Evolutionary conservation across 176 grass and related monocot genomes (phyloP).

Genomic region (Avena insularis): DNA sequence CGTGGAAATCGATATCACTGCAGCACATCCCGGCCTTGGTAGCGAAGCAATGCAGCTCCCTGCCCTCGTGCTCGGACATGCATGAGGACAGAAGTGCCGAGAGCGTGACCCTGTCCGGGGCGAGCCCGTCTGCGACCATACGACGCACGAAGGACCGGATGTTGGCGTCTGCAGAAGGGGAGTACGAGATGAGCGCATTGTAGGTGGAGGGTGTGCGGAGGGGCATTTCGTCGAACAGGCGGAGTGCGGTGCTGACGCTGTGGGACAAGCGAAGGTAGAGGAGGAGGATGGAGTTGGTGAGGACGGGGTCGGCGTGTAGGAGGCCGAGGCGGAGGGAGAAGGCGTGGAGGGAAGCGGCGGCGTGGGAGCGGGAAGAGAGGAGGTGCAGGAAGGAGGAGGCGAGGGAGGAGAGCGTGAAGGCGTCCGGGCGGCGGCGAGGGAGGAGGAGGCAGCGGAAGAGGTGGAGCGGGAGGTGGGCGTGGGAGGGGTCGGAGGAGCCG

Average conservation of each 20-base stretch:
- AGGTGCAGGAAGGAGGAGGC: constrained; percentile 27
- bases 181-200: constrained; percentile 61
- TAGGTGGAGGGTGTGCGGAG: constrained; percentile 55
- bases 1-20: constrained; percentile 51
- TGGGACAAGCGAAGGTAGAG: constrained; percentile 3
- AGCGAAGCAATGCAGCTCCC: constrained; percentile 64
- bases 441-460: constrained; percentile 52
- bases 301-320: constrained; percentile 44
- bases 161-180: neutral
- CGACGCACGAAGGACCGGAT: constrained; percentile 36
- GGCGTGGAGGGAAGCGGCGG: constrained; percentile 35
- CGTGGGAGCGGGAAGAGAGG: neutral
- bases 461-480: constrained; percentile 53
- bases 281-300: constrained; percentile 57
- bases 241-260: constrained; percentile 23
- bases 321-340: constrained; percentile 39
- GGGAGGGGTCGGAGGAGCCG: constrained; percentile 23
- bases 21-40: constrained; percentile 48
- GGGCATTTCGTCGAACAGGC: constrained; percentile 84
- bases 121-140: constrained; percentile 55
- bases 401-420: constrained; percentile 55
- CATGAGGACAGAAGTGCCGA: constrained; percentile 49
- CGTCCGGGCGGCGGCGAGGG: constrained; percentile 47
- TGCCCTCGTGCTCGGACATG: constrained; percentile 11
- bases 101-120: constrained; percentile 61